Conservation (phyloP, 495 filamentous ascomycete species). For the Daldinia grandis region DNA sequence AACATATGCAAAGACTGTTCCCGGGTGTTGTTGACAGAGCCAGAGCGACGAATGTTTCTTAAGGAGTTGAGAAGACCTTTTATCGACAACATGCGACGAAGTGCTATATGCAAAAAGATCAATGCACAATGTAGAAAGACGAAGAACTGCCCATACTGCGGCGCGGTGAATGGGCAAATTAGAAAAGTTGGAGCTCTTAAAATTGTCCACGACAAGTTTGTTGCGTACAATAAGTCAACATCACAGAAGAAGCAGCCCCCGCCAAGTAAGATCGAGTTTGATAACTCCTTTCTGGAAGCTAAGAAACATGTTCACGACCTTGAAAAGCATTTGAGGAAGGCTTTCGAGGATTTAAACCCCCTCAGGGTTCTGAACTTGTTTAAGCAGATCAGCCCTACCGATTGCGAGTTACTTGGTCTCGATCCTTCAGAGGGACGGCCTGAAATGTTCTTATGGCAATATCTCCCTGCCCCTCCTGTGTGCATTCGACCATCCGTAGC, state of each 20-base stretch:
- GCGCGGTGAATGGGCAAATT: conserved; percentile 83
- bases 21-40: conserved; percentile 78
- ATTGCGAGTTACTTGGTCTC: conserved; percentile 91
- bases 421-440: conserved; percentile 86
- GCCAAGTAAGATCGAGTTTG: conserved; percentile 78
- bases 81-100: conserved; percentile 84
- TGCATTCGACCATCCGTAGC: conserved; percentile 92
- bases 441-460: conserved; percentile 98
- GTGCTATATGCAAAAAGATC: conserved; percentile 83
- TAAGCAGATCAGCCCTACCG: conserved; percentile 80
- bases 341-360: conserved; percentile 92
- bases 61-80: conserved; percentile 80
- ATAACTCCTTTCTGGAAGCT: conserved; percentile 80
- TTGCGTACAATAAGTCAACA: conserved; percentile 83
- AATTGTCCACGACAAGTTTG: conserved; percentile 92
- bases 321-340: conserved; percentile 89
- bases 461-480: conserved; percentile 89
- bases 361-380: conserved; percentile 89
- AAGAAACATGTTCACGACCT: conserved; percentile 77
- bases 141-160: conserved; percentile 77
- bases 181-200: conserved; percentile 89
- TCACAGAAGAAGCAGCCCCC: conserved; percentile 84
- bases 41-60: conserved; percentile 74
- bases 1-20: conserved; percentile 93
- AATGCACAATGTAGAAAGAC: conserved; percentile 88